These are phyloP conservation scores for Holtermannia corniformis DNA, from an alignment of 768 basidiomycete genomes.

Conservation along the genomic window DNA sequence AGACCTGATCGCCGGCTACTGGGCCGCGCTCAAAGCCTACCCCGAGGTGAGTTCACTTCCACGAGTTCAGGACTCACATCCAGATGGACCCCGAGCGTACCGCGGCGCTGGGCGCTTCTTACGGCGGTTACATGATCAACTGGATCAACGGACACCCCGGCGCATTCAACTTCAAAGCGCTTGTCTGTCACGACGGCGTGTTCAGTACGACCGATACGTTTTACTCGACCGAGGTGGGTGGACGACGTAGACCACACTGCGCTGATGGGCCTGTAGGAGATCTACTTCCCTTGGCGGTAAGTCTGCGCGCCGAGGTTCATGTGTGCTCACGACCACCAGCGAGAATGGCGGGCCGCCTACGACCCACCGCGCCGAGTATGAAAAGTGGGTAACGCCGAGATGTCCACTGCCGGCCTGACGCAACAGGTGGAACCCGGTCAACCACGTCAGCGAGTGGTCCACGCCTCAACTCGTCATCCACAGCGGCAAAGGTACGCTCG, in stretches of 20 bases:
- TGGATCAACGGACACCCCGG: conserved; percentile 94
- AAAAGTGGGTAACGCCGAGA: conserved; percentile 17
- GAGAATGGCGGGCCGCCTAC: conserved; percentile 20
- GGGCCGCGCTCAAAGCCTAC: conserved; percentile 29
- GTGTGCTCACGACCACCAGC: conserved; percentile 2
- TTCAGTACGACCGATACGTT: conserved; percentile 52
- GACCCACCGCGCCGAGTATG: conserved; percentile 18
- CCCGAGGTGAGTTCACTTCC: conserved; percentile 31
- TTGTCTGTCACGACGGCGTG: conserved; percentile 87
- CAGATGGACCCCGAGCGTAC: conserved; percentile 42
- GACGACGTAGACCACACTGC: background rate
- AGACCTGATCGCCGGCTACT: conserved; percentile 41
- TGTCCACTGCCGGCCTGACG: background rate
- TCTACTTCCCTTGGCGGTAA: conserved; percentile 31
- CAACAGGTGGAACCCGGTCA: conserved; percentile 62
- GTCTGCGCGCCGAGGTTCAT: background rate
- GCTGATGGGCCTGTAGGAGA: conserved; percentile 7
- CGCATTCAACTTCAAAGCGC: conserved; percentile 78
- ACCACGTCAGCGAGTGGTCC: conserved; percentile 73
- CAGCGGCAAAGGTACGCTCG: conserved; percentile 52
- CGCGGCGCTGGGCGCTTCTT: conserved; percentile 62
- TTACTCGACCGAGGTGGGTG: conserved; percentile 62
- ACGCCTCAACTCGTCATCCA: conserved; percentile 80
- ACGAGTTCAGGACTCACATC: background rate
- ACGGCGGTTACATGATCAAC: conserved; percentile 58